Evolutionary conservation across 306 rosid species (phyloP), one percentile per base, ranked within the genome.

Genomic region (cucumber (Cucumis sativus)): DNA sequence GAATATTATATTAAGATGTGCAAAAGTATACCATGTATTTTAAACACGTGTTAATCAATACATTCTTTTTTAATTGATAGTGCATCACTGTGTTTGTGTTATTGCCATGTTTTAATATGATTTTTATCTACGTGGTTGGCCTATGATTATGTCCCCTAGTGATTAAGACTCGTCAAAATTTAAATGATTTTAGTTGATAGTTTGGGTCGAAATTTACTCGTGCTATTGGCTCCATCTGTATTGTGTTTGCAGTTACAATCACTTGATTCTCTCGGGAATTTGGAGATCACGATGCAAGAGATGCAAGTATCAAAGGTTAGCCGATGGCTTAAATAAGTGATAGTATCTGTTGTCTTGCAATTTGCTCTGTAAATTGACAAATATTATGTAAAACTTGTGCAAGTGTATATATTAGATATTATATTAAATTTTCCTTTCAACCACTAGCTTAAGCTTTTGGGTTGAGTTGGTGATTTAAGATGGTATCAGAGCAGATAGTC

Each of bases 201-300:
- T 65, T 14, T 43, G 55, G 76, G 20, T 70, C 4, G 58, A 14
- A 21, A 70, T 70, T 23, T 54, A 11, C 77, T 52, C 35, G 17
- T 69, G 49, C 51, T 10, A 54, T 28, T 43, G 43, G 40, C 14
- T 30, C 56, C 20, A 58, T 76, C 45, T 57, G 25, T 59, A 25
- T 61, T 40, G 20, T 60, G 56, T 79, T 80, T 82, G 62, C 87
- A 93, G 98, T 75, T 93, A 85, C 94, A 90, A 84, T 90, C 98
- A 59, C 86, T 84, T 75, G 85, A 80, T 65, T 83, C 90, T 55
- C 87, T 93, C 65, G 91, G 92, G 70, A 82, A 77, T 49, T 76
- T 91, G 85, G 96, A 88, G 86, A 82, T 87, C 43, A 77, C 82
- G 7, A 77, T 79, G 90, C 87, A 84, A 78, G 91, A 89, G 67